phyloP scores from a whole-genome alignment of 176 grass and related monocot genomes.

The Oryza meridionalis region DNA sequence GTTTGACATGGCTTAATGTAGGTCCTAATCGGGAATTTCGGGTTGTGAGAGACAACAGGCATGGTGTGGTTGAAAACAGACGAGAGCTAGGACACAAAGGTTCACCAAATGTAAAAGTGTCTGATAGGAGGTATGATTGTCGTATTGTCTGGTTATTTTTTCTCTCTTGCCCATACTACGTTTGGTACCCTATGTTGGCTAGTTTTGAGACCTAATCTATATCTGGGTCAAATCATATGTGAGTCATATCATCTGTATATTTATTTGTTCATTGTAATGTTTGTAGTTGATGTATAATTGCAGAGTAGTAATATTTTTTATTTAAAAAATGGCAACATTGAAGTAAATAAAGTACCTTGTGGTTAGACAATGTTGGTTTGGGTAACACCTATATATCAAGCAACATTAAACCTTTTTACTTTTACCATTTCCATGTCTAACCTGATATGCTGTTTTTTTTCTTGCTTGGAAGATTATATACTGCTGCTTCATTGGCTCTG shows the following conservation, averaged over 20 bases:
- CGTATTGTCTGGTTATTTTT: conserved; percentile 12
- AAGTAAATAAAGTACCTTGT: background rate
- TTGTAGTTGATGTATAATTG: background rate
- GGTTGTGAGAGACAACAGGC: conserved; percentile 77
- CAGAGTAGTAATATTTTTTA: background rate
- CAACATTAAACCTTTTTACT: background rate
- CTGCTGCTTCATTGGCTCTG: background rate
- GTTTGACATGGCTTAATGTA: conserved; percentile 48
- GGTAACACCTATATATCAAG: background rate
- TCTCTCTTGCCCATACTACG: background rate
- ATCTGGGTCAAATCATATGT: conserved; percentile 5
- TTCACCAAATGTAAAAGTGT: conserved; percentile 40
- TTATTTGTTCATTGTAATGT: conserved; percentile 20
- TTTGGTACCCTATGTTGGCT: background rate
- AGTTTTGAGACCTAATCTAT: conserved; percentile 4
- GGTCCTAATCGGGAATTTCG: conserved; percentile 65
- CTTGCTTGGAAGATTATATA: conserved; percentile 17
- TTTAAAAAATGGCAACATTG: background rate
- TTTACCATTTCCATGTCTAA: background rate
- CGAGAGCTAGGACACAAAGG: conserved; percentile 40
- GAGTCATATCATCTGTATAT: background rate
- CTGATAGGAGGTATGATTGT: conserved; percentile 58
- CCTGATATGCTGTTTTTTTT: conserved; percentile 14
- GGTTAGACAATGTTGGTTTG: background rate
- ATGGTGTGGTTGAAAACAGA: conserved; percentile 41